phyloP scores from a whole-genome alignment of 306 rosid genomes.

The Phaseolus lunatus region DNA sequence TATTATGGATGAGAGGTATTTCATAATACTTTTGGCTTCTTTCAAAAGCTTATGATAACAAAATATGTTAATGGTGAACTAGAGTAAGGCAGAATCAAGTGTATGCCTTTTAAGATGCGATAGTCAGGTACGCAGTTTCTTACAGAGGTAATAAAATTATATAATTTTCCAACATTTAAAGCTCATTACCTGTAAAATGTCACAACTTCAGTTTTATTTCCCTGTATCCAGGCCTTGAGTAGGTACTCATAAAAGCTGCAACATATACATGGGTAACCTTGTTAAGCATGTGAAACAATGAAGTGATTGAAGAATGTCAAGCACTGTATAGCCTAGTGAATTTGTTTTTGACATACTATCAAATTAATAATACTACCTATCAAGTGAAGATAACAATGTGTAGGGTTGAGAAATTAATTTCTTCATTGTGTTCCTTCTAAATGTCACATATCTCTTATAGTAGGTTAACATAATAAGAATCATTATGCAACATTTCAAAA shows the following conservation, averaged over 20 bases:
- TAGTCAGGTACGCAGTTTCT: slow-evolving; percentile 17
- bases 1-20: background rate
- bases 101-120: slow-evolving; percentile 25
- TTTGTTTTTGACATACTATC: slow-evolving; percentile 27
- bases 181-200: slow-evolving; percentile 60
- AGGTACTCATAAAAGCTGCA: slow-evolving; percentile 73
- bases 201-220: slow-evolving; percentile 69
- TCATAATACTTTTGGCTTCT: background rate
- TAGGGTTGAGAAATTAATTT: slow-evolving; percentile 23
- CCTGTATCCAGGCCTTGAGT: slow-evolving; percentile 77
- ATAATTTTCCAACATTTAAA: slow-evolving; percentile 27
- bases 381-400: slow-evolving; percentile 23
- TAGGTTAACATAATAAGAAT: background rate
- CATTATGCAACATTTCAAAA: background rate
- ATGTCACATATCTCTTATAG: slow-evolving; percentile 15
- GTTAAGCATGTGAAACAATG: slow-evolving; percentile 17
- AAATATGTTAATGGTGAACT: slow-evolving; percentile 1
- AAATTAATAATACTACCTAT: background rate
- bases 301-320: slow-evolving; percentile 28
- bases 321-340: slow-evolving; percentile 18
- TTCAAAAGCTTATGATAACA: slow-evolving; percentile 16
- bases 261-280: slow-evolving; percentile 35
- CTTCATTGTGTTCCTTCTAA: background rate
- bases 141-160: slow-evolving; percentile 16
- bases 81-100: slow-evolving; percentile 15